Evolutionary conservation across 1,139 yeast species (phyloP), one percentile per base, ranked within the genome.

Genomic region (Debaryomyces nepalensis): DNA sequence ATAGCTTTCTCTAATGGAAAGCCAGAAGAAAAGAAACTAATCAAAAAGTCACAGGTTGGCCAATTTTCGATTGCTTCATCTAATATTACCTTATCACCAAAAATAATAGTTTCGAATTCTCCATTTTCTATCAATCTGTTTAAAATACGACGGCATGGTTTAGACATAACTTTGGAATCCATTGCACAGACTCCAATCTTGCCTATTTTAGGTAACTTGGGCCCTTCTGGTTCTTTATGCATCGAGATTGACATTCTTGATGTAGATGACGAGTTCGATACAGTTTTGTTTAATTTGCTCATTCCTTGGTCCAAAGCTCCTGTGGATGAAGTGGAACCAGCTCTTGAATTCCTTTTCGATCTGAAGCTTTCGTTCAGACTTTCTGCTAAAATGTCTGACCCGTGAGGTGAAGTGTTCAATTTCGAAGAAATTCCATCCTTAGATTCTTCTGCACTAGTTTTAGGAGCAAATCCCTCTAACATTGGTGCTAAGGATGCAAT

Each of bases 151-250:
- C 98, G 75, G 61, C 98, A 93, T 2, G 99, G 99, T 65, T 95
- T 95, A 29, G 96, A 87, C 60, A 96, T 77, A 1, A 91, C 99
- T 63, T 95, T 95, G 42, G 93, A 84, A 64, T 95, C 99, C 98
- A 95, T 91, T 6, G 99, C 99, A 70, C 99, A 95, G 1, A 95
- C 97, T 36, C 99, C 99, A 54, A 95, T 89, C 54, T 89, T 90
- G 26, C 99, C 99, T 50, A 90, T 80, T 51, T 79, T 84, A 2
- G 93, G 91, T 39, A 83, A 58, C 47, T 76, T 73, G 2, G 82
- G 79, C 0, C 74, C 73, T 7, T 63, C 67, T 6, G 60, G 61
- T 41, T 72, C 77, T 42, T 64, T 64, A 33, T 74, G 68, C 26
- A 73, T 64, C 1, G 80, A 73, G n/a, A 73, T 58, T n/a, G 79